Base-by-base conservation (phyloP, 2,329 filamentous ascomycete species). In the Apiospora saccharicola region DNA sequence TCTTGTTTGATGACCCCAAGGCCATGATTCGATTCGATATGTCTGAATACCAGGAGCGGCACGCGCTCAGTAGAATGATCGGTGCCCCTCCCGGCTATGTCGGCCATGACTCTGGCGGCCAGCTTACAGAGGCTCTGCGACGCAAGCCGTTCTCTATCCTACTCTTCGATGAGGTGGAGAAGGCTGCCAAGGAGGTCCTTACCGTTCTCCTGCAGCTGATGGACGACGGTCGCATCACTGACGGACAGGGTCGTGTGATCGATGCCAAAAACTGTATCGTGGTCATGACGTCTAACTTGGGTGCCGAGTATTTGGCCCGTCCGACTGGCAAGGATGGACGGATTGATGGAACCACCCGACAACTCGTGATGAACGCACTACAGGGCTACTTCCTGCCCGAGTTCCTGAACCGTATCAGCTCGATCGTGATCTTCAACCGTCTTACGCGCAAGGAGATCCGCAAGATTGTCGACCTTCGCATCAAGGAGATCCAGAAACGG, bases 11-110 rank as follows among this genome's bases (percentile, higher is more conserved):
- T 81, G 96, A 99, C 77, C 86, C 96, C 37, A 98, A 98, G 86
- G 88, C 96, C 46, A 98, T 99, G 96, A 98, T 99, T 78, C 93
- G 96, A 51, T 97, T 99, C 85, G 96, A 99, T 82, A 99, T 99
- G 96, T 98, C 96, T 6, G 96, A 99, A 83, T 99, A 99, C 83
- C 97, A 99, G 83, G 96, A 99, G 84, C 92, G 96, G 6, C 96
- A 99, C 82, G 93, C 96, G 0, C 90, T 99, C 19, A 97, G 94
- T 81, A 91, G 96, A 73, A 98, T 99, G 94, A 99, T 99, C 77
- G 96, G 96, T 81, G 95, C 96, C 26, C 96, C 96, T 26, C 96
- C 96, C 5, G 96, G 96, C 75, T 99, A 99, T 77, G 95, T 99
- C 73, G 96, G 96, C 22, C 96, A 99, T 81, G 96, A 99, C 79